Percentiles rank a stretch among this genome's conserved stretches.
Evolutionary conservation across 129 eudicot genomes (phyloP).

Genomic region (Saposhnikovia divaricata): DNA sequence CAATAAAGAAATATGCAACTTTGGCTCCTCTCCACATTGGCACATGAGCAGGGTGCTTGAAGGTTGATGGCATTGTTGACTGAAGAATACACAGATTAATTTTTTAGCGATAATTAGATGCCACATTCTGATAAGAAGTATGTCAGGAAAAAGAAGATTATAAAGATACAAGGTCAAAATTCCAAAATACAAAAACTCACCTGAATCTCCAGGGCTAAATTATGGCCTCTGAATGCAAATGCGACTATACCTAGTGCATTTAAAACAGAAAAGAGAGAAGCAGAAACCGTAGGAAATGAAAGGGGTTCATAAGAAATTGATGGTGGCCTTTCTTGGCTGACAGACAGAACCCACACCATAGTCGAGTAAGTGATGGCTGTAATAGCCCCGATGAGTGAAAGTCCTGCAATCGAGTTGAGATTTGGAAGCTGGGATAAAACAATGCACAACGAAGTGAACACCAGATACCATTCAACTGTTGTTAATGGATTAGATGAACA

Average conservation of each 20-base stretch:
- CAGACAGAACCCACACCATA: slow-evolving; percentile 94
- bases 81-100: slow-evolving; percentile 14
- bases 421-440: slow-evolving; percentile 90
- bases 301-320: slow-evolving; percentile 64
- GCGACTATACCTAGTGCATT: slow-evolving; percentile 95
- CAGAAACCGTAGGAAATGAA: slow-evolving; percentile 44
- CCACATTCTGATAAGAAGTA: not conserved
- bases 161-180: not conserved
- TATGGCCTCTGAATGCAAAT: slow-evolving; percentile 92
- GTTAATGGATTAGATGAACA: slow-evolving; percentile 83
- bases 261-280: slow-evolving; percentile 55
- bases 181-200: slow-evolving; percentile 16
- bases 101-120: not conserved
- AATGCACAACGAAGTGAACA: slow-evolving; percentile 84
- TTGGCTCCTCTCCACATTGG: slow-evolving; percentile 99
- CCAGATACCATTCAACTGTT: slow-evolving; percentile 95
- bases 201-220: slow-evolving; percentile 87
- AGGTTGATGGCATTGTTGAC: slow-evolving; percentile 94
- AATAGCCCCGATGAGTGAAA: slow-evolving; percentile 89
- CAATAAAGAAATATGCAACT: slow-evolving; percentile 76
- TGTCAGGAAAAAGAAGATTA: not conserved
- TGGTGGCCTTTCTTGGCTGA: slow-evolving; percentile 71
- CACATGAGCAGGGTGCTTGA: slow-evolving; percentile 87
- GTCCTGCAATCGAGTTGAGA: slow-evolving; percentile 93
- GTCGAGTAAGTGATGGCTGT: slow-evolving; percentile 87